A percentile compares a stretch with the other conserved stretches of the same genome.
These are phyloP conservation scores for Mucor plumbeus DNA, from an alignment of 371 early-diverging fungal genomes.

Conservation along the genomic window DNA sequence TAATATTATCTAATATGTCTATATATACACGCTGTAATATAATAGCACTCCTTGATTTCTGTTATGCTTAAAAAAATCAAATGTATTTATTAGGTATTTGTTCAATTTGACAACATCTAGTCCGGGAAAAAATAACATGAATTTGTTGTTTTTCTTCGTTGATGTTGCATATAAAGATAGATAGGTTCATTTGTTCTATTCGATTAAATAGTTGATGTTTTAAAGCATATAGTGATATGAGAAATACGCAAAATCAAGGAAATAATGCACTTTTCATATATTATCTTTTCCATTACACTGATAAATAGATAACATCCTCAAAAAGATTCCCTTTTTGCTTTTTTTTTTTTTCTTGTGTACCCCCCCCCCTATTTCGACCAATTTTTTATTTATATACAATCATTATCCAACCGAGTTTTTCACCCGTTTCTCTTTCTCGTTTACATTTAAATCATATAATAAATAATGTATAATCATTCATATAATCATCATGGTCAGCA, in stretches of 20 bases:
- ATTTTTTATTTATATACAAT: neutral
- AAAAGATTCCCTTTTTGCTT: neutral
- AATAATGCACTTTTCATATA: too few relatives aligned
- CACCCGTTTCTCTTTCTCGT: neutral
- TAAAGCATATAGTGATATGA: neutral
- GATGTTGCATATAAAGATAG: neutral
- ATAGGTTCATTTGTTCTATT: neutral
- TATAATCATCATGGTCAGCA: neutral
- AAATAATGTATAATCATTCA: neutral
- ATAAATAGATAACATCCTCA: too few relatives aligned
- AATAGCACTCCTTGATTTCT: too few relatives aligned
- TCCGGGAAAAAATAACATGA: neutral
- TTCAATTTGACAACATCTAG: neutral
- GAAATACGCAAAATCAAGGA: too few relatives aligned
- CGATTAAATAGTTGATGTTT: neutral
- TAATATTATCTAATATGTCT: neutral
- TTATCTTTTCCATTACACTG: too few relatives aligned
- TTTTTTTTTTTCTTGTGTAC: constrained; percentile 1
- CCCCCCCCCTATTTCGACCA: neutral
- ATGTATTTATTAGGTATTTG: too few relatives aligned
- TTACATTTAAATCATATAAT: neutral
- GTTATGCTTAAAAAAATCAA: too few relatives aligned
- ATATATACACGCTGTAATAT: neutral
- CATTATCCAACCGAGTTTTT: neutral
- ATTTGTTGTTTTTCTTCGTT: neutral